Percentiles rank a stretch among this genome's conserved stretches.
phyloP scores from a whole-genome alignment of 2,329 filamentous ascomycete genomes.

The Coniochaeta ligniaria region DNA sequence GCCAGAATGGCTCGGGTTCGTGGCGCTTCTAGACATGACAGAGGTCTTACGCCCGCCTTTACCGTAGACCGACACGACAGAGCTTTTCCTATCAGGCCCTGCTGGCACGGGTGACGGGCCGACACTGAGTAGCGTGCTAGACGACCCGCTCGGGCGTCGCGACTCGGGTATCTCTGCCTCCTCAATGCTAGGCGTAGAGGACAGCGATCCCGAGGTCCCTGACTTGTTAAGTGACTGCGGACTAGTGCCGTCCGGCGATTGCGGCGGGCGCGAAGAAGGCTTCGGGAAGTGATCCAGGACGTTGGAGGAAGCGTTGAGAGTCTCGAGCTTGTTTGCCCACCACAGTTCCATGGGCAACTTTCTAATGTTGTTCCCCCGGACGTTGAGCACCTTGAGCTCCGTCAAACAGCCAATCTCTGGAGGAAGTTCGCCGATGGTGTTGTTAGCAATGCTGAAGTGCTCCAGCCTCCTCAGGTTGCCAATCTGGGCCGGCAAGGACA shows the following conservation, averaged over 20 bases:
- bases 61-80: conserved; percentile 73
- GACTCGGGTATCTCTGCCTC: conserved; percentile 55
- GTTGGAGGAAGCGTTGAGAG: conserved; percentile 91
- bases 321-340: conserved; percentile 87
- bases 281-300: conserved; percentile 88
- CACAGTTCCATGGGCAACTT: conserved; percentile 90
- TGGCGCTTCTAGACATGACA: conserved; percentile 59
- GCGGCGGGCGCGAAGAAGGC: conserved; percentile 63
- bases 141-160: conserved; percentile 78
- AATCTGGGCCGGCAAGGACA: conserved; percentile 78
- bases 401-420: conserved; percentile 80
- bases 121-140: conserved; percentile 67
- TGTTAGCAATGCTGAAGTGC: conserved; percentile 89
- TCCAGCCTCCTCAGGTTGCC: conserved; percentile 78
- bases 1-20: conserved; percentile 33
- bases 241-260: conserved; percentile 45
- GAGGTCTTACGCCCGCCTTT: conserved; percentile 81
- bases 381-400: conserved; percentile 78
- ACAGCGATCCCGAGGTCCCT: conserved; percentile 31
- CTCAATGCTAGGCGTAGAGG: conserved; percentile 66
- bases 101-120: conserved; percentile 62
- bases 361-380: conserved; percentile 88
- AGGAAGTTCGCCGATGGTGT: conserved; percentile 77
- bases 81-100: conserved; percentile 66
- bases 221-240: conserved; percentile 24